phyloP scores from a whole-genome alignment of 805 yeast genomes.

The Starmerella kuoi region DNA sequence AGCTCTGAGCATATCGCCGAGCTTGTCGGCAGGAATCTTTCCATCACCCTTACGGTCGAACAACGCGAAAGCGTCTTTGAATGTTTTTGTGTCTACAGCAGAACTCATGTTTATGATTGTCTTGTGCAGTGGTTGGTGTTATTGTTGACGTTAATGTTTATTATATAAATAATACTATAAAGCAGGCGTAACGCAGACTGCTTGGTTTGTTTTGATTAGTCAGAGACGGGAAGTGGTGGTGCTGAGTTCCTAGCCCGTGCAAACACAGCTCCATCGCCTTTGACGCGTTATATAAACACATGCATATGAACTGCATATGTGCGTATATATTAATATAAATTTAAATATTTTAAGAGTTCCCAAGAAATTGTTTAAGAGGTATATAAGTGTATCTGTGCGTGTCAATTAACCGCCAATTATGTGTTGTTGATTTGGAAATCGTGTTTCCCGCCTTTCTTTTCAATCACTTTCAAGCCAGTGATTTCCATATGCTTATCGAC shows the following conservation, averaged over 20 bases:
- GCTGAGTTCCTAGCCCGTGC: too few species aligned
- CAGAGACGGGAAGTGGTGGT: too few species aligned
- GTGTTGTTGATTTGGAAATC: constrained; percentile 23
- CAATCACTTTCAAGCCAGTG: constrained; percentile 30
- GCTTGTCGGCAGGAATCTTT: constrained; percentile 63
- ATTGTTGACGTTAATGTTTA: constrained; percentile 2
- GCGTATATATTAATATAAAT: too few species aligned
- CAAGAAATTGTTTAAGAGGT: too few species aligned
- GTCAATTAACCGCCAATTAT: too few species aligned
- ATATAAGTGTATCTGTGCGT: too few species aligned
- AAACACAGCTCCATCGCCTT: too few species aligned
- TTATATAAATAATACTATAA: background rate
- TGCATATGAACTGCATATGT: too few species aligned
- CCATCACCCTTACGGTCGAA: constrained; percentile 96
- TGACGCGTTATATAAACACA: too few species aligned
- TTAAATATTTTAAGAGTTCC: too few species aligned
- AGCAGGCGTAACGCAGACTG: too few species aligned
- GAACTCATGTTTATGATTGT: constrained; percentile 8
- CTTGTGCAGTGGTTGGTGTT: background rate
- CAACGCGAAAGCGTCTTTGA: constrained; percentile 89
- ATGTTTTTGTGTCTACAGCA: constrained; percentile 33
- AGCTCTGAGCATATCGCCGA: constrained; percentile 91
- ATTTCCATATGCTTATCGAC: constrained; percentile 40
- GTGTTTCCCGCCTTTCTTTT: constrained; percentile 37
- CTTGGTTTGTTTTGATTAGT: too few species aligned